A percentile compares a stretch with the other conserved stretches of the same genome.
phyloP scores from a whole-genome alignment of 441 rosid genomes.

The Macaranga tanarius region DNA sequence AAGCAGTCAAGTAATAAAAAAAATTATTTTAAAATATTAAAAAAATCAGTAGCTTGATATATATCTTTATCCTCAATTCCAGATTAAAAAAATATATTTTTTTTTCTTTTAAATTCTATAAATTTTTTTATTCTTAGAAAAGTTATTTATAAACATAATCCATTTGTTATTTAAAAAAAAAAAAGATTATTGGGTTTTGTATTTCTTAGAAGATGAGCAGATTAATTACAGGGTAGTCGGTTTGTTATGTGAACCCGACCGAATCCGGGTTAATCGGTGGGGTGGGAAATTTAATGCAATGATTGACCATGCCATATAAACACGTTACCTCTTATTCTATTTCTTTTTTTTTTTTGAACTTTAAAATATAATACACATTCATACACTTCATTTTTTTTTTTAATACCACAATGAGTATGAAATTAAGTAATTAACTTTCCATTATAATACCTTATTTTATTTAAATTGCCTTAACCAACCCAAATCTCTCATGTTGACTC shows the following conservation, averaged over 20 bases:
- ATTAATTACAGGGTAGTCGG: slow-evolving; percentile 18
- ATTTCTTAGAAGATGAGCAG: slow-evolving; percentile 22
- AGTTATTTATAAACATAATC: background rate
- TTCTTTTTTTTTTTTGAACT: background rate
- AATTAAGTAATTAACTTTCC: background rate
- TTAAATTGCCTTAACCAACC: slow-evolving; percentile 23
- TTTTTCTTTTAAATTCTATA: too few relatives aligned
- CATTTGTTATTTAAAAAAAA: too few relatives aligned
- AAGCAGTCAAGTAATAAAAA: too few relatives aligned
- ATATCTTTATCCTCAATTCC: too few relatives aligned
- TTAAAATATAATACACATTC: background rate
- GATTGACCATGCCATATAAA: slow-evolving; percentile 43
- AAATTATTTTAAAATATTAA: too few relatives aligned
- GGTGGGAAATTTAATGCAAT: slow-evolving; percentile 40
- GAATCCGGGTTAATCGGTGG: slow-evolving; percentile 34
- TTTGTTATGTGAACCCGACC: slow-evolving; percentile 51
- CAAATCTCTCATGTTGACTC: slow-evolving; percentile 23
- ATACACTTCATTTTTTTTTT: too few relatives aligned
- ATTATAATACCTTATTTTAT: slow-evolving; percentile 13
- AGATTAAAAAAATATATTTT: too few relatives aligned
- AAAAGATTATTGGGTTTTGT: background rate
- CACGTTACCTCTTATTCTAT: slow-evolving; percentile 5
- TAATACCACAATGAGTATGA: background rate
- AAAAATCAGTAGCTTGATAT: too few relatives aligned
- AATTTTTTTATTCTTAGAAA: background rate